Conservation (phyloP, 2,329 filamentous ascomycete species). For the Biscogniauxia marginata region DNA sequence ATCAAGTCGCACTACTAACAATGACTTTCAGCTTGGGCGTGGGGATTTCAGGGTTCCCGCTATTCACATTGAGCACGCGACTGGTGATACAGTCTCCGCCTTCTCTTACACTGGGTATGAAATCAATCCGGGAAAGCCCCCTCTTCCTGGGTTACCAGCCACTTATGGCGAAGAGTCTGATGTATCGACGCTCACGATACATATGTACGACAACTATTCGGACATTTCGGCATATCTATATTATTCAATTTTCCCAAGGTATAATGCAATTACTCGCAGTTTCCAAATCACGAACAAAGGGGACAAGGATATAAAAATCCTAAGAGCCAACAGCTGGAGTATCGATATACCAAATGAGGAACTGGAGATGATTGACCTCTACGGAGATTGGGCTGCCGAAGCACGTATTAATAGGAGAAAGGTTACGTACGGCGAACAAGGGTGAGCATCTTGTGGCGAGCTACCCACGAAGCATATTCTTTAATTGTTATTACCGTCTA, state of each 20-base stretch:
- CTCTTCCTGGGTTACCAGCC: constrained; percentile 54
- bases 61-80: constrained; percentile 57
- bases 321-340: constrained; percentile 60
- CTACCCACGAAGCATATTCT: neutral
- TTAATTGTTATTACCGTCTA: too few species aligned
- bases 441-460: constrained; percentile 42
- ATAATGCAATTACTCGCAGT: constrained; percentile 61
- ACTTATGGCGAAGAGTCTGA: constrained; percentile 57
- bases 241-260: constrained; percentile 62
- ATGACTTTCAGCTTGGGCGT: constrained; percentile 39
- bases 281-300: constrained; percentile 62
- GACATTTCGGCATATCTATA: constrained; percentile 56
- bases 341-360: constrained; percentile 60
- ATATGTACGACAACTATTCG: constrained; percentile 58
- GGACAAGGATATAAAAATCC: constrained; percentile 48
- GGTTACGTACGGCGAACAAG: constrained; percentile 55
- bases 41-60: constrained; percentile 63
- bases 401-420: constrained; percentile 52
- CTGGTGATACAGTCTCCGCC: constrained; percentile 57
- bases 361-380: constrained; percentile 60
- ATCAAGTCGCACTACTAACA: neutral
- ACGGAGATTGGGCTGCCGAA: constrained; percentile 63
- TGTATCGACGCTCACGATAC: constrained; percentile 58
- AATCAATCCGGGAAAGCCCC: constrained; percentile 55
- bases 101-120: constrained; percentile 58